Conservation (phyloP, 2,329 filamentous ascomycete species). For the Biscogniauxia mediterranea region DNA sequence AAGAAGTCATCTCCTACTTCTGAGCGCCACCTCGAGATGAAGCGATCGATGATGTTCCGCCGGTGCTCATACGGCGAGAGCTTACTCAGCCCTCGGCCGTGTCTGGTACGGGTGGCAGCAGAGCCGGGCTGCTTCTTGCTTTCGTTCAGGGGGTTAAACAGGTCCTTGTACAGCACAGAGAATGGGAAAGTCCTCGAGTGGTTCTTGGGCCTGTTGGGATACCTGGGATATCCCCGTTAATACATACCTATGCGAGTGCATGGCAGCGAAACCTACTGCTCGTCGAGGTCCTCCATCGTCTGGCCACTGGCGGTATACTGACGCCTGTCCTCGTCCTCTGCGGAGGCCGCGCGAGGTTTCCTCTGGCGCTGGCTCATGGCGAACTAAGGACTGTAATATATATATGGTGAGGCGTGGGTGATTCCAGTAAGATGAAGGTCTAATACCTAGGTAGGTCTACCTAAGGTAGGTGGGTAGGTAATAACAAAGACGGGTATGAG, state of each 20-base stretch:
- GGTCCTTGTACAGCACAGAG: conserved; percentile 68
- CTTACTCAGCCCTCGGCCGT: conserved; percentile 56
- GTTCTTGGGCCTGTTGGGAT: conserved; percentile 80
- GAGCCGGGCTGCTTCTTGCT: conserved; percentile 74
- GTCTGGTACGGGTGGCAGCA: conserved; percentile 53
- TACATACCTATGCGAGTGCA: neutral
- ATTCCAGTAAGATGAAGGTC: too few species aligned
- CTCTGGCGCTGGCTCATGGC: conserved; percentile 35
- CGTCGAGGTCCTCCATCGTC: conserved; percentile 43
- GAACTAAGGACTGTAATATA: too few species aligned
- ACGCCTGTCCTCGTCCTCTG: conserved; percentile 48
- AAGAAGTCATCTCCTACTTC: conserved; percentile 93
- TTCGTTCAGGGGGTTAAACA: conserved; percentile 80
- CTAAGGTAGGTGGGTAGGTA: too few species aligned
- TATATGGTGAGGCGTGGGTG: neutral
- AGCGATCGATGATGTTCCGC: conserved; percentile 77
- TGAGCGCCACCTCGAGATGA: conserved; percentile 81
- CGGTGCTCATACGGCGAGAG: conserved; percentile 74
- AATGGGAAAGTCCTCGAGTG: conserved; percentile 78
- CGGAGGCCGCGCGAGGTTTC: conserved; percentile 38
- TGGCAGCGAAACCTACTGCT: conserved; percentile 36
- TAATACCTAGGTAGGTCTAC: too few species aligned
- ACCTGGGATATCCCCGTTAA: conserved; percentile 49
- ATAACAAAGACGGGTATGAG: too few species aligned
- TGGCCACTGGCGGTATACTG: conserved; percentile 46